A percentile compares a stretch with the other conserved stretches of the same genome.
phyloP scores from a whole-genome alignment of 331 rosid species.

The Acacia pycnantha region DNA sequence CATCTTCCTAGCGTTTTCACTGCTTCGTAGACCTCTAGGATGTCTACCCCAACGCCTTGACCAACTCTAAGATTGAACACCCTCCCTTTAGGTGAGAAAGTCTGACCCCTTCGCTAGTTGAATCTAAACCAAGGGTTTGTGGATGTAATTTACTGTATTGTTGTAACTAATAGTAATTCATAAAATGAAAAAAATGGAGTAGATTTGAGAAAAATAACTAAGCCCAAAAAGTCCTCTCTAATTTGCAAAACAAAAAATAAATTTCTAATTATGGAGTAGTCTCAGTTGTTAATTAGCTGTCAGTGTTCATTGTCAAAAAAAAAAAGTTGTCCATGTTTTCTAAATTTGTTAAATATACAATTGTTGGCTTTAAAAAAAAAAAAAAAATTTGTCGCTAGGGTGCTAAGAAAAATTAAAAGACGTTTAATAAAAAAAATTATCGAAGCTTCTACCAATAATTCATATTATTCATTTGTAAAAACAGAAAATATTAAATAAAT shows the following conservation, averaged over 20 bases:
- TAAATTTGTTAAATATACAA: too few species aligned
- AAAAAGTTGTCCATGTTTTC: too few species aligned
- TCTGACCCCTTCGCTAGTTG: too few species aligned
- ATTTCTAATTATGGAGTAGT: neutral
- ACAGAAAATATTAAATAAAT: neutral
- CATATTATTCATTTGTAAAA: neutral
- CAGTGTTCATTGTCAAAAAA: neutral
- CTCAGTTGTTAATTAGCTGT: neutral
- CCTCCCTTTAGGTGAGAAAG: too few species aligned
- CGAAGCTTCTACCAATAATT: neutral
- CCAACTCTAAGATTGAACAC: too few species aligned
- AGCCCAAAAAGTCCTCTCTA: neutral
- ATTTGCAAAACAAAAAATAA: neutral
- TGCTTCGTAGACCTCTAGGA: too few species aligned
- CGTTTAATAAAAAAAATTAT: too few species aligned
- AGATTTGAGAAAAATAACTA: neutral
- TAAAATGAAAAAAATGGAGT: neutral
- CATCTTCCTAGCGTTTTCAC: too few species aligned
- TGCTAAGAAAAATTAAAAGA: too few species aligned
- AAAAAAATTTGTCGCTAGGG: neutral
- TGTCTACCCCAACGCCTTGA: too few species aligned
- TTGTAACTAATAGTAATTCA: neutral
- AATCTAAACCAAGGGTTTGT: too few species aligned
- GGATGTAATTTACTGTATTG: too few species aligned
- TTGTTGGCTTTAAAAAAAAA: neutral